phyloP scores from a whole-genome alignment of 2,329 filamentous ascomycete genomes.

The Capronia americana region DNA sequence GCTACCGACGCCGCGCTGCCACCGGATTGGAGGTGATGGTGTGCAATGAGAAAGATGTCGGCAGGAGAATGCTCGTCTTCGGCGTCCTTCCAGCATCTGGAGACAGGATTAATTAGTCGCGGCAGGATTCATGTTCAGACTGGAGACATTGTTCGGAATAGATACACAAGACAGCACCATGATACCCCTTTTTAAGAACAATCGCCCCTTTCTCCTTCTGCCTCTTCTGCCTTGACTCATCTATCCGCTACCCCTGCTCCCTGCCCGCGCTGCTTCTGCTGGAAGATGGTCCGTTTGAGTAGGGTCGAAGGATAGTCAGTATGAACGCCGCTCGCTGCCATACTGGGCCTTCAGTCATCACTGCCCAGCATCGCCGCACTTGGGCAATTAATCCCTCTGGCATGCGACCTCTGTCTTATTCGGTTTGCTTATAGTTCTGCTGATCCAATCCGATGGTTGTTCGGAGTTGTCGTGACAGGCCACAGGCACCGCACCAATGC shows the following conservation, averaged over 20 bases:
- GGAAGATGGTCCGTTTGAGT: neutral
- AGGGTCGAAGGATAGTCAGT: neutral
- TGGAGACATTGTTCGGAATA: slow-evolving; percentile 14
- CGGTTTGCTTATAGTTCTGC: too few relatives aligned
- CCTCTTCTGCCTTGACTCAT: neutral
- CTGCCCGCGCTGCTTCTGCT: neutral
- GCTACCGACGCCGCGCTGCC: neutral
- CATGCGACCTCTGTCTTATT: neutral
- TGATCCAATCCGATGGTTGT: too few relatives aligned
- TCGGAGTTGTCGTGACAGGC: too few relatives aligned
- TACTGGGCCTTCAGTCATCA: neutral
- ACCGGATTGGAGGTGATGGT: neutral
- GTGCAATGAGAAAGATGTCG: neutral
- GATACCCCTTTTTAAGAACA: slow-evolving; percentile 16
- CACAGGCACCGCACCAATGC: neutral
- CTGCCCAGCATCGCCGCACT: neutral
- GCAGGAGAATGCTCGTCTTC: neutral
- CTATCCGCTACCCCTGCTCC: neutral
- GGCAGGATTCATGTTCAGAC: slow-evolving; percentile 13
- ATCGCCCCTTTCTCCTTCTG: neutral
- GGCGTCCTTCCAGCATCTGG: neutral
- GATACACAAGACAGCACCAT: slow-evolving; percentile 20
- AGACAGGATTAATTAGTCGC: slow-evolving; percentile 3
- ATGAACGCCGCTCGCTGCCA: neutral
- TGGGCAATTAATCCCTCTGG: neutral